These are phyloP conservation scores for Phytophthora macrochlamydospora DNA, from an alignment of 352 stramenopile genomes.

Conservation along the genomic window DNA sequence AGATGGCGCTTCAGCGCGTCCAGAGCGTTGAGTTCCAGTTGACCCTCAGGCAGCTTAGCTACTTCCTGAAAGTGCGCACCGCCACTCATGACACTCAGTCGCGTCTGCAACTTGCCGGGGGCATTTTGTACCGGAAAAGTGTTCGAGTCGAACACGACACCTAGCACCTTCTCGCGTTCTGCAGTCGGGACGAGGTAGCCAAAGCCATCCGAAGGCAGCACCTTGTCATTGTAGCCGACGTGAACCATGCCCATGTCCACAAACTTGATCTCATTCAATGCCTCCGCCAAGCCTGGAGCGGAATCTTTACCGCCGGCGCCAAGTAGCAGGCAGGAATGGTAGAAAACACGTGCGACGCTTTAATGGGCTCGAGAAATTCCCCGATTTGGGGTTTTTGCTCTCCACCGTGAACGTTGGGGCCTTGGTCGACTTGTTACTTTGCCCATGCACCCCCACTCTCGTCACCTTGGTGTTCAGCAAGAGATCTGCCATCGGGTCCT, in stretches of 20 bases:
- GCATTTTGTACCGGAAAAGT: constrained; percentile 86
- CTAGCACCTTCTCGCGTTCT: constrained; percentile 76
- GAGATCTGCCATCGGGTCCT: constrained; percentile 50
- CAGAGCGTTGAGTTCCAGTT: constrained; percentile 67
- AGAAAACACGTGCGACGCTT: constrained; percentile 76
- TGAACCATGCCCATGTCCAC: constrained; percentile 87
- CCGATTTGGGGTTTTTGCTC: constrained; percentile 41
- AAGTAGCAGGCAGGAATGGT: constrained; percentile 75
- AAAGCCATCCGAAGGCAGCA: constrained; percentile 78
- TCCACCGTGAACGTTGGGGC: constrained; percentile 44
- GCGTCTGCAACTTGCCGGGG: constrained; percentile 52
- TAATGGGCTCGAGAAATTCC: constrained; percentile 37
- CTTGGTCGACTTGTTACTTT: constrained; percentile 16
- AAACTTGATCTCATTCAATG: constrained; percentile 73
- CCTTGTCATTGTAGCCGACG: constrained; percentile 64
- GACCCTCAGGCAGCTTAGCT: constrained; percentile 36
- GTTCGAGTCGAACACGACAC: constrained; percentile 89
- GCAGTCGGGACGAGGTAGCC: constrained; percentile 83
- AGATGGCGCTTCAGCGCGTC: constrained; percentile 79
- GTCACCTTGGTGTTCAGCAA: constrained; percentile 43
- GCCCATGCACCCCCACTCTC: constrained; percentile 27
- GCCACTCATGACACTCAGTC: constrained; percentile 85
- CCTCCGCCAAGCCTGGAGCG: constrained; percentile 50
- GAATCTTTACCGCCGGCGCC: constrained; percentile 43
- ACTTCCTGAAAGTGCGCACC: constrained; percentile 80